These are phyloP conservation scores for Neurospora hispaniola DNA, from an alignment of 495 filamentous ascomycete genomes.

Conservation along the genomic window DNA sequence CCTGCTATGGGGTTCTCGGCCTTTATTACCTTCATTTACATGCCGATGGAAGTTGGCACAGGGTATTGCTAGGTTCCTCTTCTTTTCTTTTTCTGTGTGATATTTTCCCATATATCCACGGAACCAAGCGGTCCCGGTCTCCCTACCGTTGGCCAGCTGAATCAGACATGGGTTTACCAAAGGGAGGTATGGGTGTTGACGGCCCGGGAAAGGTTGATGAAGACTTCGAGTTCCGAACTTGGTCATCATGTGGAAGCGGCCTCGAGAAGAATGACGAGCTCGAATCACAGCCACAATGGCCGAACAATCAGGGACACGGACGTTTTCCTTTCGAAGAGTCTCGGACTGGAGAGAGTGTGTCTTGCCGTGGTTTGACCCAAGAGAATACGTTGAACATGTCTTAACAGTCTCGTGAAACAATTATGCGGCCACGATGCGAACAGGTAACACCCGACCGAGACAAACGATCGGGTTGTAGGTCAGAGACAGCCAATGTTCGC, in stretches of 20 bases:
- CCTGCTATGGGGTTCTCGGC: neutral
- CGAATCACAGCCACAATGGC: neutral
- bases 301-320: neutral
- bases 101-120: neutral
- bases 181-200: neutral
- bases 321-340: neutral
- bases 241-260: neutral
- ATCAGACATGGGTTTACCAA: neutral
- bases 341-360: neutral
- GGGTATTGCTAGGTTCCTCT: neutral
- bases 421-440: neutral
- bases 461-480: neutral
- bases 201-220: neutral
- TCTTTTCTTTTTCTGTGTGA: neutral
- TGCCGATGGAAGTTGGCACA: neutral
- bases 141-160: neutral
- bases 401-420: neutral
- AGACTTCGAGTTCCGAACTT: neutral
- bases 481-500: neutral
- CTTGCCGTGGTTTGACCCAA: neutral
- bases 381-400: neutral
- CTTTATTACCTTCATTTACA: neutral
- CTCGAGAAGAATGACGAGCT: neutral
- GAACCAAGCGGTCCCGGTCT: neutral
- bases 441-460: neutral